Evolutionary conservation across 2,329 filamentous ascomycete species (phyloP).

Genomic region (Ophiostoma perfectum): DNA sequence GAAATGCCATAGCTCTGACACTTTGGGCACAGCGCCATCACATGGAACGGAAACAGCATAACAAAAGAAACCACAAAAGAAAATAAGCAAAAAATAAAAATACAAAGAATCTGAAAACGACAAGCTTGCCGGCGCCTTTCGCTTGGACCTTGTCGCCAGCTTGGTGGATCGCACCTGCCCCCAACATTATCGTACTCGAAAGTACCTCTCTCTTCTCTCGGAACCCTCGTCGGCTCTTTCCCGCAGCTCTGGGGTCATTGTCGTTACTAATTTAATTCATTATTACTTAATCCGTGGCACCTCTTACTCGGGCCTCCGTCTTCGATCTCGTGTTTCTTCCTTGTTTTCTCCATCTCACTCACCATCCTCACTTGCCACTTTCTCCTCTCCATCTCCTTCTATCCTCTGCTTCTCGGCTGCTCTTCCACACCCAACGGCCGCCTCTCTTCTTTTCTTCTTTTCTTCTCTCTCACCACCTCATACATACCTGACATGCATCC

Average conservation of each 20-base stretch:
- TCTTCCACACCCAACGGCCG: neutral
- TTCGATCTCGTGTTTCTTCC: neutral
- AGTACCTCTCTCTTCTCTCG: slow-evolving; percentile 1
- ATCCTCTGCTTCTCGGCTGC: neutral
- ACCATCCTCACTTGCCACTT: neutral
- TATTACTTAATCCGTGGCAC: slow-evolving; percentile 2
- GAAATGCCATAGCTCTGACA: slow-evolving; percentile 9
- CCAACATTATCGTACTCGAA: slow-evolving; percentile 1
- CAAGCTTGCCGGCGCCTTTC: neutral
- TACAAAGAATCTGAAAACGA: neutral
- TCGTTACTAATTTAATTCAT: neutral
- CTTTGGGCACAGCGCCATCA: slow-evolving; percentile 6
- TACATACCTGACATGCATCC: slow-evolving; percentile 18
- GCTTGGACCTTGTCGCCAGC: neutral
- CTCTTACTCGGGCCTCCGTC: neutral
- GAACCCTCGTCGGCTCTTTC: neutral
- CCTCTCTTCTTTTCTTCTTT: neutral
- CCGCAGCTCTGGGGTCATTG: neutral
- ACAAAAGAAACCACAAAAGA: neutral
- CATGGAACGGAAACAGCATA: neutral
- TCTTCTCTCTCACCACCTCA: neutral
- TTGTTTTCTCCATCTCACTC: neutral
- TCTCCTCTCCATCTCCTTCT: neutral
- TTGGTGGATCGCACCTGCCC: slow-evolving; percentile 12
- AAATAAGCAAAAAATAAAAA: neutral